Conservation (phyloP, 495 filamentous ascomycete genomes). For the Pseudomonodictys pantanalensis region DNA sequence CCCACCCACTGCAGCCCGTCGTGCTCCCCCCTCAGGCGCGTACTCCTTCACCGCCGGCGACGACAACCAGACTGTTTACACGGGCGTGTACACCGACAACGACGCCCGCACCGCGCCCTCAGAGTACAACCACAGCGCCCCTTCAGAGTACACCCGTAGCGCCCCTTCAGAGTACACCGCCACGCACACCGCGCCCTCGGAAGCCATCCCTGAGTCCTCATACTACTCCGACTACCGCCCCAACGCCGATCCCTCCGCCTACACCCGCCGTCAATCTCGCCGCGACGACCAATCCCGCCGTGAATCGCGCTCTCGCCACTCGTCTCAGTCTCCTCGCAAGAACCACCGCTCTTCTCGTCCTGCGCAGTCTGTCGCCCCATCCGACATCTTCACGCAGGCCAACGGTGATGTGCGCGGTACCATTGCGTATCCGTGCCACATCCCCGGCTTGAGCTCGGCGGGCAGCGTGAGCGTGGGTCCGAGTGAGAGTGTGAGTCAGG, state of each 20-base stretch:
- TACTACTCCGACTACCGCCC: slow-evolving; percentile 40
- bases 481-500: slow-evolving; percentile 39
- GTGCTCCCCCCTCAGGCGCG: slow-evolving; percentile 34
- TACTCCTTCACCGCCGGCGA: slow-evolving; percentile 41
- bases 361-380: not conserved
- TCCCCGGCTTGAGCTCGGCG: slow-evolving; percentile 65
- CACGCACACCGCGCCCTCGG: not conserved
- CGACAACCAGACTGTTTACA: slow-evolving; percentile 32
- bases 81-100: slow-evolving; percentile 22
- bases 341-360: slow-evolving; percentile 25
- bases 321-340: slow-evolving; percentile 27
- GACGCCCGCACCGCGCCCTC: slow-evolving; percentile 24
- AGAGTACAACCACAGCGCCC: too few species aligned
- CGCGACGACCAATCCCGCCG: slow-evolving; percentile 14
- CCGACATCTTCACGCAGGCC: slow-evolving; percentile 42
- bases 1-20: slow-evolving; percentile 18
- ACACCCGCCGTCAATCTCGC: slow-evolving; percentile 1
- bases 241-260: slow-evolving; percentile 18
- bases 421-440: slow-evolving; percentile 75
- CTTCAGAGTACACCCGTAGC: too few species aligned
- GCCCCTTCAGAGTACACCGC: too few species aligned
- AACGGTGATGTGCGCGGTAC: slow-evolving; percentile 64
- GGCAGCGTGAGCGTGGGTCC: slow-evolving; percentile 44
- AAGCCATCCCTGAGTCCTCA: slow-evolving; percentile 19
- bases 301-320: slow-evolving; percentile 18